phyloP scores from a whole-genome alignment of 2,329 filamentous ascomycete species.

The Corynespora cassiicola region DNA sequence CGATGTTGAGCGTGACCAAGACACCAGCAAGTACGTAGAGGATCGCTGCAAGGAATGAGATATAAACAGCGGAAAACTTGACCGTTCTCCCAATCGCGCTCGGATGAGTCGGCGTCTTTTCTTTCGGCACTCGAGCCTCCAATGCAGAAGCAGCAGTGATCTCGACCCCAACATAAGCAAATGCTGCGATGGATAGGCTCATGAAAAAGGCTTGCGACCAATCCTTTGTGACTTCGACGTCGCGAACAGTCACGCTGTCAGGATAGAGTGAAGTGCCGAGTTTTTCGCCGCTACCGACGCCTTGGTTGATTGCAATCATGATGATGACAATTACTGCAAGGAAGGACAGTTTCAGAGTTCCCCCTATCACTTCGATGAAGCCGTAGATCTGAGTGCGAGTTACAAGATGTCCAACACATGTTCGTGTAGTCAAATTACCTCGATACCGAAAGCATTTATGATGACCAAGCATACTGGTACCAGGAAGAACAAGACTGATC shows the following conservation, averaged over 20 bases:
- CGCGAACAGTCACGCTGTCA: slow-evolving; percentile 1
- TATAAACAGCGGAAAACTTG: slow-evolving; percentile 14
- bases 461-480: slow-evolving; percentile 5
- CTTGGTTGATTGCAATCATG: slow-evolving; percentile 17
- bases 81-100: slow-evolving; percentile 6
- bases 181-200: slow-evolving; percentile 31
- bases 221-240: slow-evolving; percentile 7
- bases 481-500: slow-evolving; percentile 7
- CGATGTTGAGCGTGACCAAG: slow-evolving; percentile 13
- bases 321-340: slow-evolving; percentile 10
- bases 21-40: slow-evolving; percentile 12
- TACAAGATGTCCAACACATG: not conserved
- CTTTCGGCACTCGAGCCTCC: slow-evolving; percentile 26
- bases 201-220: slow-evolving; percentile 15
- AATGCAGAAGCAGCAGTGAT: slow-evolving; percentile 40
- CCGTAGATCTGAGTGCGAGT: slow-evolving; percentile 7
- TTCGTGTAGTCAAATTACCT: slow-evolving; percentile 1
- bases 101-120: not conserved
- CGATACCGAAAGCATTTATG: slow-evolving; percentile 9
- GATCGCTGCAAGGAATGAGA: slow-evolving; percentile 10
- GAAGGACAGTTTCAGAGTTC: slow-evolving; percentile 8
- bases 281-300: slow-evolving; percentile 4
- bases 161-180: slow-evolving; percentile 44
- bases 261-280: slow-evolving; percentile 7
- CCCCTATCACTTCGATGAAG: slow-evolving; percentile 8